Base-by-base conservation (phyloP, 2,329 filamentous ascomycete genomes). In the Pyrenophora tritici-repentis region DNA sequence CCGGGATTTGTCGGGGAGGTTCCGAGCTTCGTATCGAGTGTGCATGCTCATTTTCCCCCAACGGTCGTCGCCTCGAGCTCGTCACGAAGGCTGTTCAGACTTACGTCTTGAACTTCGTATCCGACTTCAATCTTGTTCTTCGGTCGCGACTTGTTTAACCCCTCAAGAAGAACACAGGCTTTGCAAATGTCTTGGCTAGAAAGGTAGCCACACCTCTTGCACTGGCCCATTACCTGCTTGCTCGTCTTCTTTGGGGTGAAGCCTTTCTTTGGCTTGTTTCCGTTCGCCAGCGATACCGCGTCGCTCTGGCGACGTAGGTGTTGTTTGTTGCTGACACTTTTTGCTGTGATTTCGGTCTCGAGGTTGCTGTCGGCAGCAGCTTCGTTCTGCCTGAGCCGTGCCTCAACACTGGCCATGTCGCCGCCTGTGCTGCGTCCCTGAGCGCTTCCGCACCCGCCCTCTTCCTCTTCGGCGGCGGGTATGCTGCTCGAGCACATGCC, bases 161-260 rank as follows among this genome's bases (percentile, higher is more conserved):
- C 90, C 63, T 97, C 92, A 2, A 99, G 82, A 37, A 99, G 78
- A 55, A 86, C 88, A 71, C 94, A 99, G 0, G 94, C 94, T 75
- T 99, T 96, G 75, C 94, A 99, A 33, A 97, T 84, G 24, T 85
- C 83, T 73, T 99, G 94, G 64, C 92, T 97, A 2, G 94, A 96
- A 74, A 99, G 89, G 71, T 97, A 99, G 12, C 94, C 94, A 64
- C 94, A 99, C 44, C 85, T 87, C 66, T 87, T 84, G 68, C 94
- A 99, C 58, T 86, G 87, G 1, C 93, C 90, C 61, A 97, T 82
- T 12, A 86, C 86, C 72, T 93, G 90, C 82, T 81, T 75, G 8
- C 64, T 47, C 53, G 69, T 67, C 54, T 72, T 72, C 41, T 72
- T 71, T 2, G 59, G 47, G 0, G 62, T 55, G 18, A 54, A n/a